Base-by-base conservation (phyloP, 164 flowering plant species). In the Malania oleifera region DNA sequence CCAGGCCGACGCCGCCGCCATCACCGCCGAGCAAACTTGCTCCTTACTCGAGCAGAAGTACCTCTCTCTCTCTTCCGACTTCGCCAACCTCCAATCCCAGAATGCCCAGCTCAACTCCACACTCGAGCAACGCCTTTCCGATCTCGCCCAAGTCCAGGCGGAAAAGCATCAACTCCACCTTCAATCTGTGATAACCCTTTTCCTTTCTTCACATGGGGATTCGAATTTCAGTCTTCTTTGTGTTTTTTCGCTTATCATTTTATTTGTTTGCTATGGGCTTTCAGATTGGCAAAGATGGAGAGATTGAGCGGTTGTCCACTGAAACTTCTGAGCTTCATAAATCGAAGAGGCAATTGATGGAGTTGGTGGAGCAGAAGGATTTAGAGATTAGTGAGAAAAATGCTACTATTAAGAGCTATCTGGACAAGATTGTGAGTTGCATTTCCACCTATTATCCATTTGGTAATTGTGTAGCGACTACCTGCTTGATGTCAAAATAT, bases 11-110 rank as follows among this genome's bases (percentile, higher is more conserved):
- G 96, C 99, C 5, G 65, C 89, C n/a, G 47, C 91, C 28, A 83
- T 88, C 60, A 90, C 89, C 29, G 84, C 90, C 37, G 97, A 93
- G 71, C 96, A 93, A 53, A 86, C 89, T 5, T 88, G 92, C 63
- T 75, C 97, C 0, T 67, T 88, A 3, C 78, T 86, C 57, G 99
- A 93, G 63, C 95, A 90, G 73, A 88, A 88, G 68, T 88, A 70
- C 61, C 60, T 90, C 22, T 82, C 97, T 0, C 92, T 93, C 37
- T 68, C 84, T 15, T 64, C 78, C 15, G 93, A 88, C 5, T 84
- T 66, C 71, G 57, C 80, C 12, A 50, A 66, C 8, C 80, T 90
- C n/a, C 79, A 88, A 62, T 66, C 87, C 0, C 74, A 79, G 19
- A 60, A 74, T 46, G 65, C 80, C 0, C 82, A 79, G 15, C 85